Percentiles rank a stretch among this genome's conserved stretches.
Evolutionary conservation across 352 stramenopile species (phyloP).

Genomic region (Phytophthora syringae): DNA sequence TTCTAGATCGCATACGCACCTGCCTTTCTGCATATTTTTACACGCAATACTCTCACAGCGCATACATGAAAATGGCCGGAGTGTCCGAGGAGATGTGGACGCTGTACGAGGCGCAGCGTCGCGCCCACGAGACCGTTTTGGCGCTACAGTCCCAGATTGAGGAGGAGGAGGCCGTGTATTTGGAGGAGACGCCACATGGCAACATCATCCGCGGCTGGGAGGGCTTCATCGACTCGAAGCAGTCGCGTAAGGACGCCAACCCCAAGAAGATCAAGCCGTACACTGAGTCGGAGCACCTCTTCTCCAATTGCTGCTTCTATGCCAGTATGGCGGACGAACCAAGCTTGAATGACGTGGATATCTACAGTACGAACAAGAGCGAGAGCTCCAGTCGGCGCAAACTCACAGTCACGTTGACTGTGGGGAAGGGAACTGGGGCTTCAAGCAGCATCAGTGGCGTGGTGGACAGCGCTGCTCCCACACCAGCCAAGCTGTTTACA

Average conservation of each 20-base stretch:
- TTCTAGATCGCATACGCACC: background rate
- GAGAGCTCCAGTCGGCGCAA: slow-evolving; percentile 46
- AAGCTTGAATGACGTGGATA: slow-evolving; percentile 61
- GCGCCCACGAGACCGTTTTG: slow-evolving; percentile 74
- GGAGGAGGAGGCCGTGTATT: slow-evolving; percentile 77
- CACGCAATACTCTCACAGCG: background rate
- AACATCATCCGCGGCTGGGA: slow-evolving; percentile 91
- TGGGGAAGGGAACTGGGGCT: slow-evolving; percentile 32
- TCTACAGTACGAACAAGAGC: slow-evolving; percentile 41
- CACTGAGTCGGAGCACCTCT: slow-evolving; percentile 78
- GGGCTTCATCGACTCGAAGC: slow-evolving; percentile 86
- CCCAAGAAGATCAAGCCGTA: slow-evolving; percentile 86
- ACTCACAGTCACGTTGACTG: slow-evolving; percentile 51
- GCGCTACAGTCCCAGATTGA: slow-evolving; percentile 80
- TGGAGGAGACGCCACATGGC: slow-evolving; percentile 85
- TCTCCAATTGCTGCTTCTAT: slow-evolving; percentile 81
- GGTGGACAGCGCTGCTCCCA: slow-evolving; percentile 12
- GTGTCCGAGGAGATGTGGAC: slow-evolving; percentile 75
- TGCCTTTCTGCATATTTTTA: slow-evolving; percentile 12
- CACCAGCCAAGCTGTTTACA: slow-evolving; percentile 15
- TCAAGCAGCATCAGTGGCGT: slow-evolving; percentile 19
- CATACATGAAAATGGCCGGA: slow-evolving; percentile 17
- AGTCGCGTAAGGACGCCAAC: slow-evolving; percentile 76
- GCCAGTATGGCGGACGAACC: slow-evolving; percentile 56
- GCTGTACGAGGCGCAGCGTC: slow-evolving; percentile 75